A percentile compares a stretch with the other conserved stretches of the same genome.
These are phyloP conservation scores for Penicillium vulpinum DNA, from an alignment of 2,329 filamentous ascomycete genomes.

Conservation along the genomic window DNA sequence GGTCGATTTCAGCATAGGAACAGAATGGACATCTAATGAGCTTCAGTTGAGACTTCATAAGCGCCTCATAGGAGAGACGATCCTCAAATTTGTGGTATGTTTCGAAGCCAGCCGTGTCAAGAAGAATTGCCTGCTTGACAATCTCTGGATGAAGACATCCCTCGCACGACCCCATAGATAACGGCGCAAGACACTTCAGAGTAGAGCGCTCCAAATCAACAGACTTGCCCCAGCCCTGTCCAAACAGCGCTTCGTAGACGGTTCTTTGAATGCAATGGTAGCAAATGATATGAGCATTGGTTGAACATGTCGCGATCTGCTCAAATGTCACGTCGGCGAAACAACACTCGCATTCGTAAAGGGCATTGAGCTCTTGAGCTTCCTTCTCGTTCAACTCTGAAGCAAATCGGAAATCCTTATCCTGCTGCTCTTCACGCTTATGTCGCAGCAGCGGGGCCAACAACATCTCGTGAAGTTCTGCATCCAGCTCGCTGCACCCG, in stretches of 20 bases:
- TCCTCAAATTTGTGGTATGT: conserved; percentile 75
- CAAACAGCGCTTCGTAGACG: conserved; percentile 84
- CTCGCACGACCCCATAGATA: conserved; percentile 64
- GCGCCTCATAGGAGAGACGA: conserved; percentile 71
- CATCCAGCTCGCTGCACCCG: conserved; percentile 46
- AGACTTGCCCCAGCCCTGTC: conserved; percentile 84
- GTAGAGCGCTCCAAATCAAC: conserved; percentile 72
- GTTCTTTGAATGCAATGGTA: conserved; percentile 78
- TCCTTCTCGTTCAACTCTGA: conserved; percentile 46
- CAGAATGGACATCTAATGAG: conserved; percentile 88
- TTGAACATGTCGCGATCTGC: conserved; percentile 48
- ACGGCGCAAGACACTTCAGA: conserved; percentile 78
- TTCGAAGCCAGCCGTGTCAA: conserved; percentile 68
- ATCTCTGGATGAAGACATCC: conserved; percentile 71
- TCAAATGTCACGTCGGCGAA: conserved; percentile 50
- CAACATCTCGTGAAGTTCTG: conserved; percentile 42
- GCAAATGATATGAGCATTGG: conserved; percentile 48
- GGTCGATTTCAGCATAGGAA: conserved; percentile 84
- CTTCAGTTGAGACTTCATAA: conserved; percentile 71
- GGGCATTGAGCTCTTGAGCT: conserved; percentile 41
- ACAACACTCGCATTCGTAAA: conserved; percentile 53
- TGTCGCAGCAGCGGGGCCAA: conserved; percentile 40
- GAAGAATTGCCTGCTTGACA: conserved; percentile 69
- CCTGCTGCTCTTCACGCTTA: conserved; percentile 39
- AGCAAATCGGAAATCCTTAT: conserved; percentile 41